Evolutionary conservation across 257 asterid species (phyloP).

Genomic region (Thymus quinquecostatus): DNA sequence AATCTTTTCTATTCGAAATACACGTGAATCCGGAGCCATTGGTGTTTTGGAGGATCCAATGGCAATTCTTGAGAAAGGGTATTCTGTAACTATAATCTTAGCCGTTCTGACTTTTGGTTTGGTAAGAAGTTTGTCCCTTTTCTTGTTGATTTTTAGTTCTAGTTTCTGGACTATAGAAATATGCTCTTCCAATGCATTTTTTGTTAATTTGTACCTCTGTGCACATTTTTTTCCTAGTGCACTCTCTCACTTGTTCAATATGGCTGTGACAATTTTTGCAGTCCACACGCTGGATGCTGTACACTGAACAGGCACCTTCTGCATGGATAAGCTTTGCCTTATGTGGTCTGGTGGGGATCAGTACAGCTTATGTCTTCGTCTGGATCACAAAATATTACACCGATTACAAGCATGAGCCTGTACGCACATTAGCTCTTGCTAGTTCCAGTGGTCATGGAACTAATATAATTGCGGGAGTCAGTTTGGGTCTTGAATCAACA

Average conservation of each 20-base stretch:
- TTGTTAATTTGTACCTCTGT: constrained; percentile 1
- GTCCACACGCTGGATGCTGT: constrained; percentile 98
- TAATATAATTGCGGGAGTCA: constrained; percentile 96
- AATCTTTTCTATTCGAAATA: constrained; percentile 77
- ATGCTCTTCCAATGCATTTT: constrained; percentile 14
- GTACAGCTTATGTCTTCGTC: constrained; percentile 89
- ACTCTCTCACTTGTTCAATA: constrained; percentile 32
- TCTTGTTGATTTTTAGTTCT: constrained; percentile 19
- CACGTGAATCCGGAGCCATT: constrained; percentile 72
- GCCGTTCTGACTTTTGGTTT: constrained; percentile 93
- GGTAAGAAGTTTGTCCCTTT: constrained; percentile 58
- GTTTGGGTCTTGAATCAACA: constrained; percentile 98
- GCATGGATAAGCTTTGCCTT: constrained; percentile 97
- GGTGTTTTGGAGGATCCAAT: constrained; percentile 91
- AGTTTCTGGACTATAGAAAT: constrained; percentile 2
- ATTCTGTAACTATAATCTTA: constrained; percentile 79
- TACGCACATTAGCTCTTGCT: constrained; percentile 88
- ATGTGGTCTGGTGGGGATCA: constrained; percentile 96
- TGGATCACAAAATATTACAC: constrained; percentile 91
- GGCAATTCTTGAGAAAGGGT: constrained; percentile 93
- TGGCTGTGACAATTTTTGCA: constrained; percentile 46
- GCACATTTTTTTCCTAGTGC: constrained; percentile 14
- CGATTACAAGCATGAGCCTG: constrained; percentile 98
- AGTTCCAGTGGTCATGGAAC: constrained; percentile 98
- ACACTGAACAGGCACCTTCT: constrained; percentile 97